phyloP scores from a whole-genome alignment of 2,329 filamentous ascomycete genomes.

The Trichoderma guizhouense region DNA sequence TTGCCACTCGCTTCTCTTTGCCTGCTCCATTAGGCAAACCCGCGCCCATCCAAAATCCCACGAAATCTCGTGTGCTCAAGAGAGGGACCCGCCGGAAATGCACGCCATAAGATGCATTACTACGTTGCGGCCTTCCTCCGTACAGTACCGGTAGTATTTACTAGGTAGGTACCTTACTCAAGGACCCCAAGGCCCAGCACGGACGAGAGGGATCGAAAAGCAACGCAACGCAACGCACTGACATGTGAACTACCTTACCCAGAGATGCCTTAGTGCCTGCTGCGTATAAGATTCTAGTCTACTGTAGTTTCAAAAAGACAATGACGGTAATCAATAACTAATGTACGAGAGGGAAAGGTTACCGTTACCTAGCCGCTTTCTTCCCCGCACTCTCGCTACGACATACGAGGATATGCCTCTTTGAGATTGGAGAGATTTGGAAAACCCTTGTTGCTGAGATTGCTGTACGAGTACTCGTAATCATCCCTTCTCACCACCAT shows the following conservation, averaged over 20 bases:
- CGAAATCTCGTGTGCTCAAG: background rate
- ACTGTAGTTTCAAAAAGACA: background rate
- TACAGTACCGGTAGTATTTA: too few relatives aligned
- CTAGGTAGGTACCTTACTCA: too few relatives aligned
- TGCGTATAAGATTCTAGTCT: background rate
- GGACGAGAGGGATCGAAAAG: background rate
- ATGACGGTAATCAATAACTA: too few relatives aligned
- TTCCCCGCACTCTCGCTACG: background rate
- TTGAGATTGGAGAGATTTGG: background rate
- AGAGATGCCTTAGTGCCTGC: background rate
- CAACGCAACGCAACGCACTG: background rate
- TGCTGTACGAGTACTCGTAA: background rate
- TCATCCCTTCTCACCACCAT: background rate
- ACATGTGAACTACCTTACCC: background rate
- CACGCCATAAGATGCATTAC: background rate
- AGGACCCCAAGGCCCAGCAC: background rate
- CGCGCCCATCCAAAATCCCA: background rate
- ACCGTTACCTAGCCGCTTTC: background rate
- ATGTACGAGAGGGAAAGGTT: background rate
- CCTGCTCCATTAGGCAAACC: background rate
- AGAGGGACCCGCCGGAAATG: background rate
- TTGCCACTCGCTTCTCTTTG: background rate
- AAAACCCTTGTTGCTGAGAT: background rate
- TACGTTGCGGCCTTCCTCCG: background rate
- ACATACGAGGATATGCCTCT: background rate